Evolutionary conservation across 2,329 filamentous ascomycete genomes (phyloP).

Genomic region (Chalaropsis thielavioides): DNA sequence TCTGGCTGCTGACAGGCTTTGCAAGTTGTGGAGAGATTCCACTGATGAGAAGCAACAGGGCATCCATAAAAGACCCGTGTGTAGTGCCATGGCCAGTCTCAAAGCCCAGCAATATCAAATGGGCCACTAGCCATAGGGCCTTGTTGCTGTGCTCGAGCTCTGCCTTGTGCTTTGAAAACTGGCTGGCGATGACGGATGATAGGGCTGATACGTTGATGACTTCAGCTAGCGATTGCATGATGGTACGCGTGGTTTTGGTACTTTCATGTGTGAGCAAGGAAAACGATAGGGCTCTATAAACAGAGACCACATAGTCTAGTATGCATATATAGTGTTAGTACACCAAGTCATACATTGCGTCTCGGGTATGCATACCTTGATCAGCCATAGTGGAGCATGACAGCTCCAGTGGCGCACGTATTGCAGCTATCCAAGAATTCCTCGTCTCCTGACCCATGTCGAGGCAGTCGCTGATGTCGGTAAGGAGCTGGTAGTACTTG

Average conservation of each 20-base stretch:
- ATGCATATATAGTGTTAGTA: background rate
- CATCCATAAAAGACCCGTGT: background rate
- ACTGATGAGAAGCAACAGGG: background rate
- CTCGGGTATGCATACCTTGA: background rate
- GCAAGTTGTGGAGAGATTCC: background rate
- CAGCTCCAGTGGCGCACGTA: background rate
- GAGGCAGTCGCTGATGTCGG: background rate
- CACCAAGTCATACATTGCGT: background rate
- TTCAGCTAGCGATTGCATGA: background rate
- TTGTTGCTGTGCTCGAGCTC: slow-evolving; percentile 26
- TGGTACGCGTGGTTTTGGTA: background rate
- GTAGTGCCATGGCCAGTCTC: slow-evolving; percentile 17
- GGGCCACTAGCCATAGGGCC: slow-evolving; percentile 50
- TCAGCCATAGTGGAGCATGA: background rate
- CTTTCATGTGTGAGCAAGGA: slow-evolving; percentile 26
- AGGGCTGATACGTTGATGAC: slow-evolving; percentile 22
- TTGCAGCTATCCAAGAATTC: background rate
- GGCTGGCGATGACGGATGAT: slow-evolving; percentile 29
- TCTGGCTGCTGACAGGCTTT: background rate
- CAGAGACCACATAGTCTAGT: background rate
- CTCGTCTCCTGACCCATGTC: background rate
- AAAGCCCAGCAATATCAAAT: slow-evolving; percentile 46
- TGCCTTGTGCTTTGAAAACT: slow-evolving; percentile 23
- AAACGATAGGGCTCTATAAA: slow-evolving; percentile 27
- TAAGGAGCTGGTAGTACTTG: background rate